Conservation (phyloP, 2,329 filamentous ascomycete genomes). For the Sporothrix luriei region DNA sequence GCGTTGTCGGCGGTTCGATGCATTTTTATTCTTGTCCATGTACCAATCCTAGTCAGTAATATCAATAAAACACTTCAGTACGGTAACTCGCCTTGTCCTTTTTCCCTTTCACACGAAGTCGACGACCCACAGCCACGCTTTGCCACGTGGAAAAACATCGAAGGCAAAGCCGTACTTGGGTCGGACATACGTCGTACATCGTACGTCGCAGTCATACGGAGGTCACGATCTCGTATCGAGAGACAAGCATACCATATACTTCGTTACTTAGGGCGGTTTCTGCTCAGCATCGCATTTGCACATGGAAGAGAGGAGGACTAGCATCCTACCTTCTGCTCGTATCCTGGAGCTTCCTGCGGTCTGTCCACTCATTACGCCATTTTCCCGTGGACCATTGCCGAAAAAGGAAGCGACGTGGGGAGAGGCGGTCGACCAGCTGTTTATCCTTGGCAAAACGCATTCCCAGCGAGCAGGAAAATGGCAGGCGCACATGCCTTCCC, state of each 20-base stretch:
- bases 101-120: background rate
- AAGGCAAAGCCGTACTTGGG: background rate
- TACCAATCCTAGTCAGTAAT: no score
- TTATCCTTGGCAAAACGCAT: constrained; percentile 7
- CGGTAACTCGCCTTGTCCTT: background rate
- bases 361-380: constrained; percentile 16
- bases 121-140: constrained; percentile 7
- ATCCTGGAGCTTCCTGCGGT: background rate
- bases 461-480: background rate
- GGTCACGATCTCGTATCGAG: no score
- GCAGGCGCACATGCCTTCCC: background rate
- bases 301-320: background rate
- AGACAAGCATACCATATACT: background rate
- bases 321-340: background rate
- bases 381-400: background rate
- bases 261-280: no score
- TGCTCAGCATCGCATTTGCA: background rate
- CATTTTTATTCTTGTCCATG: background rate
- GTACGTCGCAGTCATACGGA: no score
- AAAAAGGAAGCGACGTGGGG: constrained; percentile 18
- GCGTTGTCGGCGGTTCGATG: constrained; percentile 11
- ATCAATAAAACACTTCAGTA: no score
- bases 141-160: constrained; percentile 9
- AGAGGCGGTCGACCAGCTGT: background rate
- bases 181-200: background rate